These are phyloP conservation scores for Phytopythium delawarense DNA, from an alignment of 352 stramenopile species.

Conservation along the genomic window DNA sequence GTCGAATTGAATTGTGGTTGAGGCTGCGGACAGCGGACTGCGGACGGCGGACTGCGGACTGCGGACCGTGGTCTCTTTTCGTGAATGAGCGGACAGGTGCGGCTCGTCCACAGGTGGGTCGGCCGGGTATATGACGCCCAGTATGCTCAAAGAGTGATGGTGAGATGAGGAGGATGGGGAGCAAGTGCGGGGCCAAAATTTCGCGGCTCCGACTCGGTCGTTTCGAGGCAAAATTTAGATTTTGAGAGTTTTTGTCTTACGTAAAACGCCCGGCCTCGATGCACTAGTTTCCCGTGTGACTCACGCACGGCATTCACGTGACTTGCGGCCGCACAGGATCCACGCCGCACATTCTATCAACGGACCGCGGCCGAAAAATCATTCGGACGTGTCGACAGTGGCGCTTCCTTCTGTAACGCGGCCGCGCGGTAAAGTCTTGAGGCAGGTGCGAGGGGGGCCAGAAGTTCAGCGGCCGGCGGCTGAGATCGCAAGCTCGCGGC, in stretches of 20 bases:
- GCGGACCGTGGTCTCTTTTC: neutral
- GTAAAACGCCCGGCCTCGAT: too few species aligned
- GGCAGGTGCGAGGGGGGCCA: too few species aligned
- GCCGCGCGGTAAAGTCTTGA: too few species aligned
- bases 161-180: slow-evolving; percentile 5
- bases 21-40: too few species aligned
- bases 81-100: neutral
- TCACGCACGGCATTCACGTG: too few species aligned
- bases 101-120: neutral
- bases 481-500: neutral
- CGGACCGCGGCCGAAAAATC: too few species aligned
- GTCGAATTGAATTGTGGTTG: neutral
- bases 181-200: neutral
- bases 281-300: too few species aligned
- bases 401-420: too few species aligned
- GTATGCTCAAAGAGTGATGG: slow-evolving; percentile 5
- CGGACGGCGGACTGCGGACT: too few species aligned
- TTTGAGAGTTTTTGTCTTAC: neutral
- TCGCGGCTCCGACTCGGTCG: neutral
- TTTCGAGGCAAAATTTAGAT: neutral
- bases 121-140: neutral
- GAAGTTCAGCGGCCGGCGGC: neutral
- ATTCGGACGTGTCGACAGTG: too few species aligned
- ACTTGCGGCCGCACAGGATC: too few species aligned
- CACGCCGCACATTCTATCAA: too few species aligned